phyloP scores from a whole-genome alignment of 2,329 filamentous ascomycete genomes.

The Tolypocladium sp. region DNA sequence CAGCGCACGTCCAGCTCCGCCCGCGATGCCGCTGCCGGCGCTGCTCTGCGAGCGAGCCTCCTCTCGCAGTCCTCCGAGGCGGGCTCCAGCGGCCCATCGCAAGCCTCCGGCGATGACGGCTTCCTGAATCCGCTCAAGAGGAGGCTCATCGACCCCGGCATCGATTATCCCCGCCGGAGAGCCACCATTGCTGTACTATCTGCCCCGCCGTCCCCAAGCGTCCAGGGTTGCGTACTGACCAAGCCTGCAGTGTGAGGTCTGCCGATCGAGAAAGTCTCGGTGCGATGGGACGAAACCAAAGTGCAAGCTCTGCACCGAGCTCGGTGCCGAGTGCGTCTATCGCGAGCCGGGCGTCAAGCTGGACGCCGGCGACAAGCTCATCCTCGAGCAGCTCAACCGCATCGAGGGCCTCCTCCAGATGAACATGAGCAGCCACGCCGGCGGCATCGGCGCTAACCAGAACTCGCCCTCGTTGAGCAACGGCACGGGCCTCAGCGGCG shows the following conservation, averaged over 20 bases:
- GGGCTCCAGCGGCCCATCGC: conserved; percentile 31
- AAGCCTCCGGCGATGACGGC: conserved; percentile 42
- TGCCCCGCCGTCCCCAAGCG: background rate
- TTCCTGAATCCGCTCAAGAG: conserved; percentile 50
- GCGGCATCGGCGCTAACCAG: conserved; percentile 46
- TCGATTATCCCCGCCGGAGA: conserved; percentile 55
- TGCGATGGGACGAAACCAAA: conserved; percentile 75
- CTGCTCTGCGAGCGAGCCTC: conserved; percentile 44
- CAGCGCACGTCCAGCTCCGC: conserved; percentile 37
- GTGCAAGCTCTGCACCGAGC: conserved; percentile 74
- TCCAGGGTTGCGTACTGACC: background rate
- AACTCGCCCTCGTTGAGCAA: conserved; percentile 58
- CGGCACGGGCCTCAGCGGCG: conserved; percentile 49
- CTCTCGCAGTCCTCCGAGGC: conserved; percentile 46
- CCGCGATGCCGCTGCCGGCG: conserved; percentile 43
- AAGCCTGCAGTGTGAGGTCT: conserved; percentile 62
- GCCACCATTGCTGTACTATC: conserved; percentile 53
- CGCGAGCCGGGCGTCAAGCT: conserved; percentile 80
- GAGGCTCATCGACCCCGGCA: conserved; percentile 49
- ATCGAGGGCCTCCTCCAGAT: conserved; percentile 75
- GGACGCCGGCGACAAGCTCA: conserved; percentile 78
- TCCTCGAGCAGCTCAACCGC: conserved; percentile 66
- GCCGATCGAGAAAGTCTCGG: conserved; percentile 69
- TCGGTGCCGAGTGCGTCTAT: conserved; percentile 77
- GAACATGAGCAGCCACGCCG: conserved; percentile 43